Evolutionary conservation across 164 flowering plant genomes (phyloP).

Genomic region (Vitis cinerea): DNA sequence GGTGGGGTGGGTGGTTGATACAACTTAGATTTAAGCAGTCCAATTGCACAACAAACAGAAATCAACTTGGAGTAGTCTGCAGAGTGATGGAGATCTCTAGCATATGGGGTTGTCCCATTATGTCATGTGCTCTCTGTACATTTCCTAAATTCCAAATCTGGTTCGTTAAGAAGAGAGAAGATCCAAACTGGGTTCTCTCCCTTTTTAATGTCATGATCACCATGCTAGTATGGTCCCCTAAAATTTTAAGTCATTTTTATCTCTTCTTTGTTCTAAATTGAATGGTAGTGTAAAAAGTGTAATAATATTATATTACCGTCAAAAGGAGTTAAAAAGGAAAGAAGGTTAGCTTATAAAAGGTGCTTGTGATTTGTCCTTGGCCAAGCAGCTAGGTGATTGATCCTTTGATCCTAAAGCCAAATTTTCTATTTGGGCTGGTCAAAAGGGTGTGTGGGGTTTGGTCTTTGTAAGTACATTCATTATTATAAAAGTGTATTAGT

Average conservation of each 20-base stretch:
- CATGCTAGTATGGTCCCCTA: no score
- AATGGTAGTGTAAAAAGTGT: no score
- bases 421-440: slow-evolving; percentile 11
- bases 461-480: not conserved
- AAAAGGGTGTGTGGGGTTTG: slow-evolving; percentile 18
- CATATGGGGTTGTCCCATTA: slow-evolving; percentile 45
- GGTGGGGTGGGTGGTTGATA: no score
- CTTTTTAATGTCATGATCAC: no score
- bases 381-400: not conserved
- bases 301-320: no score
- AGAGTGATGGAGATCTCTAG: slow-evolving; percentile 15
- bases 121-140: slow-evolving; percentile 44
- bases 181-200: no score
- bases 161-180: slow-evolving; percentile 12
- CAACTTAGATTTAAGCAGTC: slow-evolving; percentile 1
- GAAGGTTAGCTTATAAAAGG: no score
- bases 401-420: slow-evolving; percentile 5
- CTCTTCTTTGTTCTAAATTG: no score
- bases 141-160: slow-evolving; percentile 19
- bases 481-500: no score
- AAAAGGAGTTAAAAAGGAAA: no score
- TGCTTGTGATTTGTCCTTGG: no score
- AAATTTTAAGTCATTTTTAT: no score
- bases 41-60: slow-evolving; percentile 2
- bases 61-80: slow-evolving; percentile 14